Base-by-base conservation (phyloP, 176 grass and related monocot genomes). In the Oryza glumipatula region DNA sequence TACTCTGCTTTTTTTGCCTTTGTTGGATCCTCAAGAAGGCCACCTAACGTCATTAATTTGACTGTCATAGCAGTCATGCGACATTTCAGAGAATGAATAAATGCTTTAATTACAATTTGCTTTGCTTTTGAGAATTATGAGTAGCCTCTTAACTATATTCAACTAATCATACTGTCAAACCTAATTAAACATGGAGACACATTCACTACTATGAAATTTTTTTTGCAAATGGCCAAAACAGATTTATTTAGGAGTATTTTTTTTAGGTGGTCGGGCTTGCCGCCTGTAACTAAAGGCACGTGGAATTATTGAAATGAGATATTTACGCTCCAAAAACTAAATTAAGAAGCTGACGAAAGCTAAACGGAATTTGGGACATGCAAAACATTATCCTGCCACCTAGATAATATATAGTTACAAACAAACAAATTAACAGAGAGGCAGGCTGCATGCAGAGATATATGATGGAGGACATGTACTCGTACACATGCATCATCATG, bases 11-110 rank as follows among this genome's bases (percentile, higher is more conserved):
- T 56, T 58, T 44, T 44, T 7, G 43, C 7, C 19, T 58, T 16
- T 56, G 38, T 6, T 89, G 38, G 70, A 86, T 30, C 35, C 56
- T 82, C 23, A 86, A 54, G 43, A 9, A 58, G 64, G 26, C 54
- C 7, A 58, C 54, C 19, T 21, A 52, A 52, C 49, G 4, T 16
- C 65, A 3, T 14, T 63, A 70, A 3, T 74, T 80, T 76, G 70
- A 70, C 72, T 30, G 28, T 0, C 19, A 72, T 33, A 63, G 8
- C 33, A 63, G 4, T 26, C 2, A 48, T 0, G 17, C 54, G 54
- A 58, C 54, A 58, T 58, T 21, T 61, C 38, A 48, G 14, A 56
- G 16, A 41, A 60, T 58, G 21, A 76, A 60, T 58, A 9, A 76
- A 44, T 26, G 23, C 14, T 45, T 26, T 41, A 41, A 41, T 41